Evolutionary conservation across 2,329 filamentous ascomycete species (phyloP), one percentile per base, ranked within the genome.

Genomic region (Sporothrix phasma): DNA sequence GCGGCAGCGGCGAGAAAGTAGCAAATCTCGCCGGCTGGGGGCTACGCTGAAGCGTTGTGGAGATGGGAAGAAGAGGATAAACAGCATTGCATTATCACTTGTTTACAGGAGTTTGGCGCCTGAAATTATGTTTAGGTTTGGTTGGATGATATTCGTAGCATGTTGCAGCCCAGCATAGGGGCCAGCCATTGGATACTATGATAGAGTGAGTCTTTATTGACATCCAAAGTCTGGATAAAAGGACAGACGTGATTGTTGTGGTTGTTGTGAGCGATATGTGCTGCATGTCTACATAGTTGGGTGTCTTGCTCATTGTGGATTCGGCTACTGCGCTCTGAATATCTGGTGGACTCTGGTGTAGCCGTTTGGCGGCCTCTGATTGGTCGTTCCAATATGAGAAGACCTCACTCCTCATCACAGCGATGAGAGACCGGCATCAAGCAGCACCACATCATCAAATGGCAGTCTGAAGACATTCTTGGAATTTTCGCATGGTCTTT

Each of bases 1-100:
- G 68, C 67, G 68, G 39, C 61, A 61, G 45, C 67, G 67, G n/a
- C 45, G 24, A 64, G 64, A 59, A 60, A 65, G 41, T 68, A 62
- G 37, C 17, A 10, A 45, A n/a, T 1, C n/a, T 53, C 41, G 54
- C 15, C 22, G 22, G 4, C 17, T 6, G 41, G 22, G 13, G 15
- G 31, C 10, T 17, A 4, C 13, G 19, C 34, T 19, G 26, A 13
- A 10, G n/a, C n/a, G 26, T n/a, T 11, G 26, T 2, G 37, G 11
- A 22, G 24, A 31, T 53, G 8, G 41, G 41, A 29, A 13, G 56
- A 5, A 2, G 17, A 19, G 46, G 8, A 51, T 24, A 15, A 34
- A 19, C 34, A 39, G 37, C 53, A 49, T 60, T 45, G 39, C 62
- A 53, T 41, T 58, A 22, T 34, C 19, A 31, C 59, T 49, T 5